Conservation (phyloP, 192 early-diverging fungal genomes). For the Linnemannia elongata region DNA sequence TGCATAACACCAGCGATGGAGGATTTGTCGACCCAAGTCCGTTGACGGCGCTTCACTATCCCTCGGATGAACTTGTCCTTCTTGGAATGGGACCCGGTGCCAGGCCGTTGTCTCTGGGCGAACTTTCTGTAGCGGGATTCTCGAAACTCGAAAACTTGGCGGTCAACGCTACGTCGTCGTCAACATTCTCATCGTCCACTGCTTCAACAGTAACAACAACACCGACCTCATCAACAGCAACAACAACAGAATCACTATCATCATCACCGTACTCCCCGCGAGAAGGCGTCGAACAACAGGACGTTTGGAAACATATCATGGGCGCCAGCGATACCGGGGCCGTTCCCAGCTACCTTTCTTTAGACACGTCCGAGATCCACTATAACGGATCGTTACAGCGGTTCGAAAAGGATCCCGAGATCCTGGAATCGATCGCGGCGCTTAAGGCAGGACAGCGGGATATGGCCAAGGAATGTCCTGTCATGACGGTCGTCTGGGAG, state of each 20-base stretch:
- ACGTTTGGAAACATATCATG: conserved; percentile 25
- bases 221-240: conserved; percentile 1
- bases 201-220: not conserved
- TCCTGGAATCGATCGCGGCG: conserved; percentile 23
- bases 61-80: conserved; percentile 42
- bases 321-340: conserved; percentile 6
- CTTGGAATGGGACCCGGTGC: conserved; percentile 35
- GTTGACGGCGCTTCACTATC: conserved; percentile 22
- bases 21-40: not conserved
- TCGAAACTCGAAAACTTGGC: conserved; percentile 14
- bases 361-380: conserved; percentile 44
- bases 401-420: conserved; percentile 37
- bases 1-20: not conserved
- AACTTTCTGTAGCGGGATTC: not conserved
- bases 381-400: conserved; percentile 36
- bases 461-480: conserved; percentile 52
- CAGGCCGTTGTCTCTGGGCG: conserved; percentile 18
- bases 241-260: conserved; percentile 6
- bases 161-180: not conserved
- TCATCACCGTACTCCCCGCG: not conserved
- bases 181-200: not conserved
- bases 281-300: not conserved
- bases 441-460: conserved; percentile 32
- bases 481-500: conserved; percentile 55
- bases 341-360: conserved; percentile 29